Base-by-base conservation (phyloP, 2,329 filamentous ascomycete species). In the Pseudocercospora cruenta region DNA sequence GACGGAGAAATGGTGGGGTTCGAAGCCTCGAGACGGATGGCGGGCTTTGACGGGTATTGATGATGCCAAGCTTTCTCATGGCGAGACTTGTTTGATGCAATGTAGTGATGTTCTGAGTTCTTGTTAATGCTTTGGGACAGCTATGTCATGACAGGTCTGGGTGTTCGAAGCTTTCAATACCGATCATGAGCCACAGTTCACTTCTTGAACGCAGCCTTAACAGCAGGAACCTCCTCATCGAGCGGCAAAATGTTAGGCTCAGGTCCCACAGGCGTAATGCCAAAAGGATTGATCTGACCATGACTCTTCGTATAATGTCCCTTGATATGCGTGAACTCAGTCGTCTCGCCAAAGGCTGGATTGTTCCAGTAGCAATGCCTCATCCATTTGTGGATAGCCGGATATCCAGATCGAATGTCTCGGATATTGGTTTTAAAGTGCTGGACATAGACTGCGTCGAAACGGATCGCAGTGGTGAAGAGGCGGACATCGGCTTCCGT, bases 281-380 rank as follows among this genome's bases (percentile, higher is more conserved):
- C 80, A 77, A 84, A 85, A 55, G 76, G 86, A 75, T 90, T 90
- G 72, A 90, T 90, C 79, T 89, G 87, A 70, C 77, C 81, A 78
- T 90, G 88, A 70, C 85, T 88, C 81, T 87, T 88, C 2, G 87
- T 90, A 76, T 90, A 90, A 73, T 90, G 88, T 53, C 86, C 90
- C 87, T 96, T 97, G 82, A 98, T 98, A 81, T 99, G 95, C 78
- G 96, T 87, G 78, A 96, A 97, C 79, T 97, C 87, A 22, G 94
- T 96, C 67, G 93, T 95, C 60, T 91, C 87, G 69, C 83, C 82
- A 81, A 96, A 97, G 2, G 92, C 93, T 0, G 88, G 83, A 24
- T 88, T 78, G 71, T 90, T 90, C 93, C 93, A 97, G 82, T 97
- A 97, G 72, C 61, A 60, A 6, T 58, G 45, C 45, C 33, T 57